Conservation (phyloP, 306 rosid genomes). For the Medicago arabica region DNA sequence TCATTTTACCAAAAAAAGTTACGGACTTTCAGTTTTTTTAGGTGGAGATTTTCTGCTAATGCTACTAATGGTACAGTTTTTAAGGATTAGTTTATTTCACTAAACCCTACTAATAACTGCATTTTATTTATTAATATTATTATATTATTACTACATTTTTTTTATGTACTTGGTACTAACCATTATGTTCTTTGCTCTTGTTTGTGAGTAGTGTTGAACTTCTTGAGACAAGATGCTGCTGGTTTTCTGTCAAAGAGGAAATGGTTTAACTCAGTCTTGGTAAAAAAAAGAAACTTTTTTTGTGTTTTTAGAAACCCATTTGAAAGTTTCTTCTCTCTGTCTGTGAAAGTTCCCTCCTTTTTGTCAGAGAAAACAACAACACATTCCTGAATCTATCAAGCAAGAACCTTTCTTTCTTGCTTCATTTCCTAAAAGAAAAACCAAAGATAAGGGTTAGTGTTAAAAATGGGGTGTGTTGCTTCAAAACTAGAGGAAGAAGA, state of each 20-base stretch:
- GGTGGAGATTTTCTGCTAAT: conserved; percentile 4
- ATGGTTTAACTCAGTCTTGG: conserved; percentile 41
- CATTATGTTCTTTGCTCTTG: conserved; percentile 28
- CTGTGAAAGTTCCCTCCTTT: conserved; percentile 54
- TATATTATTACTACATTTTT: background rate
- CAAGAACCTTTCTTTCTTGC: conserved; percentile 48
- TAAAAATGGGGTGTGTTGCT: conserved; percentile 82
- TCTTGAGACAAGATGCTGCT: conserved; percentile 31
- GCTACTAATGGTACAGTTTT: conserved; percentile 33
- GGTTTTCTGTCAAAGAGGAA: conserved; percentile 44
- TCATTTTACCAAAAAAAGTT: background rate
- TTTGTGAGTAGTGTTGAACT: background rate
- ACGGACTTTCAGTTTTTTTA: conserved; percentile 3
- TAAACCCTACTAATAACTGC: conserved; percentile 16
- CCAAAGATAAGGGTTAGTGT: background rate
- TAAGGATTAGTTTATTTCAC: background rate
- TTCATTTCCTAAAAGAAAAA: conserved; percentile 42
- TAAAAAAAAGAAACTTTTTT: conserved; percentile 52
- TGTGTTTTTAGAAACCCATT: conserved; percentile 47
- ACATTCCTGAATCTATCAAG: conserved; percentile 48
- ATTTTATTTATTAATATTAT: background rate
- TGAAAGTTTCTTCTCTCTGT: conserved; percentile 35
- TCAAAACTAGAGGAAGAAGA: conserved; percentile 96
- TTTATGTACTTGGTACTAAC: background rate
- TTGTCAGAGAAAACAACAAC: conserved; percentile 53